A percentile compares a stretch with the other conserved stretches of the same genome.
These are phyloP conservation scores for Ogataea naganishii DNA, from an alignment of 805 yeast genomes.

Conservation along the genomic window DNA sequence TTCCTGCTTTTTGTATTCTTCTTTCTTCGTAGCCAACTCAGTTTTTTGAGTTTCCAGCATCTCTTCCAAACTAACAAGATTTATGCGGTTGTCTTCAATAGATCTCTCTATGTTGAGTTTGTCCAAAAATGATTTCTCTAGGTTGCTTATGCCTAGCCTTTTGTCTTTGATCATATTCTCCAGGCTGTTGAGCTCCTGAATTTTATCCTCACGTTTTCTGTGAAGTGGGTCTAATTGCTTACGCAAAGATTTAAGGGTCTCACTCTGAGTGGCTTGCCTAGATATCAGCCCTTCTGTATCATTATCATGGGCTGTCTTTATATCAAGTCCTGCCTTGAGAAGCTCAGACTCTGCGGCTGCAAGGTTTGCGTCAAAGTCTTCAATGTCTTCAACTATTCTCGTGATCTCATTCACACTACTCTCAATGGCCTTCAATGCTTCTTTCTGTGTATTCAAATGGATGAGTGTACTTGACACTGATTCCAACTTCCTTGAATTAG, in stretches of 20 bases:
- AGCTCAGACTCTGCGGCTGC: conserved; percentile 15
- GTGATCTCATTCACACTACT: conserved; percentile 26
- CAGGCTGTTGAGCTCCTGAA: conserved; percentile 33
- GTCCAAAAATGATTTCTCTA: conserved; percentile 44
- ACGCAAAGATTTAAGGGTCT: conserved; percentile 33
- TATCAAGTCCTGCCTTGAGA: too few relatives aligned
- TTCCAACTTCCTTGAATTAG: background rate
- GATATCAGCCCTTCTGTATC: too few relatives aligned
- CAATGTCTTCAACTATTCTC: conserved; percentile 25
- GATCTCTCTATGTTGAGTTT: conserved; percentile 29
- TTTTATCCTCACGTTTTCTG: conserved; percentile 35
- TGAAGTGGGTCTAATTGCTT: conserved; percentile 18
- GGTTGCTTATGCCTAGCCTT: conserved; percentile 38
- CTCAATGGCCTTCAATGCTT: conserved; percentile 4
- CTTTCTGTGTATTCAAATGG: too few relatives aligned
- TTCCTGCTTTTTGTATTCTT: conserved; percentile 8
- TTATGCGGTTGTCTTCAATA: conserved; percentile 26
- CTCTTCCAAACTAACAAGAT: conserved; percentile 16
- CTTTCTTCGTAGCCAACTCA: conserved; percentile 14
- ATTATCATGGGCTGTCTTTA: too few relatives aligned
- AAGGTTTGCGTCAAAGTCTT: conserved; percentile 23
- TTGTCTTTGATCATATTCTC: conserved; percentile 47
- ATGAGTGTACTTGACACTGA: too few relatives aligned
- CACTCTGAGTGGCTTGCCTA: too few relatives aligned
- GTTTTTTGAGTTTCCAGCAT: conserved; percentile 11